These are phyloP conservation scores for Eucalyptus caleyi DNA, from an alignment of 345 rosid genomes.

Conservation along the genomic window DNA sequence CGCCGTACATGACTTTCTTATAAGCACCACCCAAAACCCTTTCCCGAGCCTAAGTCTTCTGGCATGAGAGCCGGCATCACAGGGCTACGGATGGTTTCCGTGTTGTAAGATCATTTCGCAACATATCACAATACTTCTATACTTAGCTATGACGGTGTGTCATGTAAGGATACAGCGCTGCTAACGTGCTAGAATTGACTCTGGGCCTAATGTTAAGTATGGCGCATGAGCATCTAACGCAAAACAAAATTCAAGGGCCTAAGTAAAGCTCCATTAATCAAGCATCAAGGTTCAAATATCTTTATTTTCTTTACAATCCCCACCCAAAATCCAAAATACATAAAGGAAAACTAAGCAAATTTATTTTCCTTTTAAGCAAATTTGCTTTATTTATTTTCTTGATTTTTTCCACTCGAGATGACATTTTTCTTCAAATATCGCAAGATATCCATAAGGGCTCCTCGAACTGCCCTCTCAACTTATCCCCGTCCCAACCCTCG, in stretches of 20 bases:
- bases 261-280: background rate
- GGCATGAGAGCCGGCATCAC: background rate
- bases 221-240: background rate
- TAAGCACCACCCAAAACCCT: background rate
- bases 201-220: background rate
- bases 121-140: no score
- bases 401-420: background rate
- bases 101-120: background rate
- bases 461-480: conserved; percentile 35
- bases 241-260: background rate
- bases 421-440: conserved; percentile 10
- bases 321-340: background rate
- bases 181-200: background rate
- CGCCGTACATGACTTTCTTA: no score
- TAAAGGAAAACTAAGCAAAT: background rate
- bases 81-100: no score
- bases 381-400: background rate
- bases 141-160: background rate
- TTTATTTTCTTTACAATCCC: background rate
- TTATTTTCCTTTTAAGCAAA: background rate
- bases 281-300: background rate
- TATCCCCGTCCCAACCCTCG: conserved; percentile 13
- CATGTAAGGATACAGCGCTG: background rate
- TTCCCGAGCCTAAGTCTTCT: no score
- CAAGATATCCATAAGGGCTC: conserved; percentile 74